Conservation (phyloP, 306 rosid species). For the cucumber (Cucumis sativus) region Cucumber_9930_V3 NC_026657.2:31182001-31182500, state of each 20-base stretch:
- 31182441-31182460: too few species aligned
- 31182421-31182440: too few species aligned
- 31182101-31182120: neutral
- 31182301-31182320: neutral
- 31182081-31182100: neutral
- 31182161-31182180: neutral
- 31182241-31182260: neutral
- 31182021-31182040: neutral
- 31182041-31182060: neutral
- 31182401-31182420: too few species aligned
- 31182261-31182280: neutral
- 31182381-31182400: too few species aligned
- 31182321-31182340: neutral
- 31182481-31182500: too few species aligned
- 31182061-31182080: neutral
- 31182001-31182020: neutral
- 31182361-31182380: too few species aligned
- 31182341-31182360: neutral
- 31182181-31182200: neutral
- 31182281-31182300: neutral
- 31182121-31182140: neutral
- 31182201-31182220: neutral
- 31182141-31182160: neutral
- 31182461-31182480: too few species aligned
- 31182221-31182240: neutral